Base-by-base conservation (phyloP, 192 early-diverging fungal genomes). In the Podila verticillata region DNA sequence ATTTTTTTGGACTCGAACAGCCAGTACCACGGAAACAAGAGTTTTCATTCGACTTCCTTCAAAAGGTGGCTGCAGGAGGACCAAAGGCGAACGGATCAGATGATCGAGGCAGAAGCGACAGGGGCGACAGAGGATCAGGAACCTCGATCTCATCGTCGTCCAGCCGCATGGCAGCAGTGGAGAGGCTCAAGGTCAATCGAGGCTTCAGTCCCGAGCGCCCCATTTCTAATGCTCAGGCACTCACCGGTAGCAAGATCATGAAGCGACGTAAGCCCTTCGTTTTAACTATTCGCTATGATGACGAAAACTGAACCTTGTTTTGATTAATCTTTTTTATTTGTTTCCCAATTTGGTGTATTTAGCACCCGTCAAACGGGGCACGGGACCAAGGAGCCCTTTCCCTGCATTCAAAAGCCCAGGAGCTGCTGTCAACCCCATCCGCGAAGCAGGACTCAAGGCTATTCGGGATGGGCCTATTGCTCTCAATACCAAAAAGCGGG, bases 401-500 rank as follows among this genome's bases (percentile, higher is more conserved):
- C 75, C 75, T n/a, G 26, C 48, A 9, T 57, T 71, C 57, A 80
- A 24, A 56, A 80, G 61, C 31, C 70, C 70, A 29, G 66, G 65
- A 6, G 35, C 26, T 26, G 35, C 61, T 13, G 65, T 72, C 15
- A 80, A 80, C 19, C 65, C 64, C 32, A 68, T 80, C 9, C 48
- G 77, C 3, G 77, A 80, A 28, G 77, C 77, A 17, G 77, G 77
- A 60, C 65, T 80, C 6, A 80, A 80, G 35, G 77, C 77, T 5
- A 57, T 80, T 59, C 77, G 77, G 10, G 70, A 80, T 44, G 77
- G 77, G 57, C 77, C 77, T 6, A 51, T 72, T 7, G 48, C 77
- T 0, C 77, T 80, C 51, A 72, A 72, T 66, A 68, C 77, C 1
- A 68, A 64, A 26, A 80, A 80, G 32, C 49, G 77, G 39, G 77